Evolutionary conservation across 2,329 filamentous ascomycete genomes (phyloP).

Genomic region (Diaporthe ampelina): DNA sequence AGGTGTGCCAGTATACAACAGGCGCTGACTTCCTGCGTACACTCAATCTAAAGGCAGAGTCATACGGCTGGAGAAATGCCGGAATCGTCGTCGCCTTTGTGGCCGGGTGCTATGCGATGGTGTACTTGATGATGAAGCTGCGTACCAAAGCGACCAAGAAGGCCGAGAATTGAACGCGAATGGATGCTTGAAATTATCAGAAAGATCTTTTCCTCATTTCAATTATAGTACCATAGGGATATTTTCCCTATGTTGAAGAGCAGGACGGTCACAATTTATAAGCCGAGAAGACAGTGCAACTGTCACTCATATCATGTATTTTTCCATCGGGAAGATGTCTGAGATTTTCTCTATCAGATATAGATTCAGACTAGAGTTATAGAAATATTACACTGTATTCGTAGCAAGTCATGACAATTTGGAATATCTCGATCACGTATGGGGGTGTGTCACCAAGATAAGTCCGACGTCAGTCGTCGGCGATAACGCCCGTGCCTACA

Average conservation of each 20-base stretch:
- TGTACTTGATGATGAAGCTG: slow-evolving; percentile 63
- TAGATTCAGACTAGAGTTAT: background rate
- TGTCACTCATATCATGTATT: too few species aligned
- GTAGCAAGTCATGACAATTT: background rate
- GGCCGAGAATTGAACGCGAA: background rate
- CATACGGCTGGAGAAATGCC: slow-evolving; percentile 76
- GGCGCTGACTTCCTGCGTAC: slow-evolving; percentile 72
- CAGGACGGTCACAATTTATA: too few species aligned
- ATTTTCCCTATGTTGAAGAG: too few species aligned
- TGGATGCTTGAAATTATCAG: background rate
- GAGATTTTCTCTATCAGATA: too few species aligned
- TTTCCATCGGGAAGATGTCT: too few species aligned
- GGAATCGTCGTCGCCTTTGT: slow-evolving; percentile 69
- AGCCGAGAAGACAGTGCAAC: too few species aligned
- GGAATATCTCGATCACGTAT: background rate
- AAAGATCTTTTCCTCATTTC: background rate
- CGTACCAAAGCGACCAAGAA: slow-evolving; percentile 62
- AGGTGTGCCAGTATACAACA: slow-evolving; percentile 71
- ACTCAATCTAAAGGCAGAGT: slow-evolving; percentile 72
- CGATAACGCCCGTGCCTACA: background rate
- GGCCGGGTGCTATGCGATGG: slow-evolving; percentile 54
- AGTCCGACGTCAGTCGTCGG: background rate
- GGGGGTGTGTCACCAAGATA: background rate
- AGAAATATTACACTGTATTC: background rate
- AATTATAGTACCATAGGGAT: background rate